Evolutionary conservation across 2,329 filamentous ascomycete genomes (phyloP).

Genomic region (Aureobasidium melanogenum): DNA sequence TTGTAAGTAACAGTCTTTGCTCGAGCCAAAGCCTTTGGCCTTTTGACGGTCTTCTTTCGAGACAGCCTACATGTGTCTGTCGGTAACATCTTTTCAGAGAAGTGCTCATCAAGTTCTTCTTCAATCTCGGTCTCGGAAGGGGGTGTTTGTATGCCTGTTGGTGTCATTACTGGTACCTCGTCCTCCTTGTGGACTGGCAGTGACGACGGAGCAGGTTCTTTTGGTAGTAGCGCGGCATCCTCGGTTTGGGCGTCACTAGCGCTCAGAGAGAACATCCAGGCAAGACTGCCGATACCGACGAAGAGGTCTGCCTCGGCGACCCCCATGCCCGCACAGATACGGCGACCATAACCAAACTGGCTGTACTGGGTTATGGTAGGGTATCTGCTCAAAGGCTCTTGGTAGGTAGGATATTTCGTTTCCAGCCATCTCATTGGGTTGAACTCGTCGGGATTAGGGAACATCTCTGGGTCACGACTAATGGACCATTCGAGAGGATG

Average conservation of each 20-base stretch:
- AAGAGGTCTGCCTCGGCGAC: constrained; percentile 25
- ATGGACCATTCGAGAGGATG: constrained; percentile 22
- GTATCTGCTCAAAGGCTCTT: constrained; percentile 18
- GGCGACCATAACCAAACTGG: constrained; percentile 23
- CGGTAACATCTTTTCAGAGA: constrained; percentile 1
- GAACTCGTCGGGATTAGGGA: constrained; percentile 18
- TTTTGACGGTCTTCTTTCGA: not conserved
- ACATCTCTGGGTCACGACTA: constrained; percentile 16
- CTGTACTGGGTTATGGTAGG: constrained; percentile 19
- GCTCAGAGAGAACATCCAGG: constrained; percentile 37
- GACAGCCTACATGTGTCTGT: not conserved
- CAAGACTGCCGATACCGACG: constrained; percentile 33
- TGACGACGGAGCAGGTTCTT: not conserved
- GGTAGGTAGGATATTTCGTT: constrained; percentile 17
- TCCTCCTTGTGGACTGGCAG: not conserved
- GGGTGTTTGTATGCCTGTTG: constrained; percentile 3
- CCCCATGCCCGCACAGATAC: constrained; percentile 24
- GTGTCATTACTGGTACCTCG: not conserved
- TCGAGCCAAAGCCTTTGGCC: not conserved
- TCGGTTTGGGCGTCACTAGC: constrained; percentile 14
- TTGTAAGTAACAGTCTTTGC: constrained; percentile 3
- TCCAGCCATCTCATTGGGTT: constrained; percentile 20
- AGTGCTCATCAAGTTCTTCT: not conserved
- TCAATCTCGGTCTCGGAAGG: constrained; percentile 6
- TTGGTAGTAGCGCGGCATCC: not conserved